Conservation (phyloP, 163 green algal genomes). For the Scenedesmus sp. region DNA sequence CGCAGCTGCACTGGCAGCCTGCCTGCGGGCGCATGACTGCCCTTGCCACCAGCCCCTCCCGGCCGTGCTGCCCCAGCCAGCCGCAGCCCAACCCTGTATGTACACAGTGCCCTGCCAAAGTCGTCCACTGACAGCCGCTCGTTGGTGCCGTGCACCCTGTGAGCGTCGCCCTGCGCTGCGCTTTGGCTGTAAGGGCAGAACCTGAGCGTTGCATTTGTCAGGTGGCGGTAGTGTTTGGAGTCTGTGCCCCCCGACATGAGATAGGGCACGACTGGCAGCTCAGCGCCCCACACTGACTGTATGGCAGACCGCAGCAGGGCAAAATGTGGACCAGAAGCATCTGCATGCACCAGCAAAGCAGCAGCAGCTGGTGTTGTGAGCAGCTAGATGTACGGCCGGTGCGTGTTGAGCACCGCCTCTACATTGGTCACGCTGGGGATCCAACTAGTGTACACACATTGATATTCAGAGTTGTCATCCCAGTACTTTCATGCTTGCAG, state of each 20-base stretch:
- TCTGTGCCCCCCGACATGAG: slow-evolving; percentile 27
- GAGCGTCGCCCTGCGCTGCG: background rate
- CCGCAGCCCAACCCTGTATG: slow-evolving; percentile 9
- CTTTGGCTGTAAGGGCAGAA: background rate
- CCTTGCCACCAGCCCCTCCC: background rate
- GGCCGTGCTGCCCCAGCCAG: background rate
- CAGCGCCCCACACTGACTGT: background rate
- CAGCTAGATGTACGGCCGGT: background rate
- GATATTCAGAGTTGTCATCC: too few species aligned
- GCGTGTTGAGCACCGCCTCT: background rate
- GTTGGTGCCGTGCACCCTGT: slow-evolving; percentile 34
- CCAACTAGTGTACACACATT: too few species aligned
- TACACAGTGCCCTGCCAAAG: slow-evolving; percentile 21
- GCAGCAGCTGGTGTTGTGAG: background rate
- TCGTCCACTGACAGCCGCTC: slow-evolving; percentile 27
- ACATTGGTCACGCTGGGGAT: too few species aligned
- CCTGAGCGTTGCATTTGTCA: slow-evolving; percentile 11
- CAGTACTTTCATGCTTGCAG: too few species aligned
- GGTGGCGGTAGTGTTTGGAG: slow-evolving; percentile 25
- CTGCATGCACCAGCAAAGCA: slow-evolving; percentile 4
- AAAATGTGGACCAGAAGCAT: slow-evolving; percentile 10
- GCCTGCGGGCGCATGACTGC: background rate
- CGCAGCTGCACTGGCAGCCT: background rate
- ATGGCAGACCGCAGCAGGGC: slow-evolving; percentile 12
- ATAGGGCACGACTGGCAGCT: slow-evolving; percentile 25